Evolutionary conservation across 345 rosid species (phyloP).

Genomic region (Lepidium aucheri): DNA sequence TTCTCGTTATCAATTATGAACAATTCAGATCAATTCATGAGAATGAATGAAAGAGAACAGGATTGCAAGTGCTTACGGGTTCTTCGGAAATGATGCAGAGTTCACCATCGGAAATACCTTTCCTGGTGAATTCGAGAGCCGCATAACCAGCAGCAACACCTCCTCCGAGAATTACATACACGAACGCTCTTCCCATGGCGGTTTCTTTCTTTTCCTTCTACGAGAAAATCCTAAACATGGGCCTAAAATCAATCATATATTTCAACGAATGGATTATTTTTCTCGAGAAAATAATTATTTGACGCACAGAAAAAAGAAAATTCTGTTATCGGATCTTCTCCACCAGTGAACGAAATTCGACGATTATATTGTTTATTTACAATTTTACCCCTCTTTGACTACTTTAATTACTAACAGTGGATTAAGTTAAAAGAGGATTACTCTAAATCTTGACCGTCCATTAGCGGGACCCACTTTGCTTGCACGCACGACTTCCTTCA

Average conservation of each 20-base stretch:
- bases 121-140: conserved; percentile 80
- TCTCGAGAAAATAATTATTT: neutral
- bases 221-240: conserved; percentile 14
- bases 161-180: conserved; percentile 90
- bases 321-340: conserved; percentile 19
- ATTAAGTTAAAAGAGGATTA: neutral
- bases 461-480: no score
- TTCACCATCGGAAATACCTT: conserved; percentile 73
- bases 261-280: neutral
- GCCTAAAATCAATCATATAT: neutral
- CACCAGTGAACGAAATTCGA: conserved; percentile 19
- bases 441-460: no score
- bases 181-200: conserved; percentile 91
- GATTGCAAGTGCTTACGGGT: conserved; percentile 40
- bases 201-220: neutral
- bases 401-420: neutral
- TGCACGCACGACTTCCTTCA: no score
- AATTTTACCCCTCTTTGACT: neutral
- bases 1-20: neutral
- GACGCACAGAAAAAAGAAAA: conserved; percentile 5
- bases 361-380: neutral
- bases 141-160: conserved; percentile 98
- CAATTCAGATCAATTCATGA: neutral
- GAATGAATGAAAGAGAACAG: neutral
- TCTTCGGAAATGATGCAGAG: conserved; percentile 94